These are phyloP conservation scores for Spencermartinsiella ligniputridi DNA, from an alignment of 1,139 yeast species.

Conservation along the genomic window DNA sequence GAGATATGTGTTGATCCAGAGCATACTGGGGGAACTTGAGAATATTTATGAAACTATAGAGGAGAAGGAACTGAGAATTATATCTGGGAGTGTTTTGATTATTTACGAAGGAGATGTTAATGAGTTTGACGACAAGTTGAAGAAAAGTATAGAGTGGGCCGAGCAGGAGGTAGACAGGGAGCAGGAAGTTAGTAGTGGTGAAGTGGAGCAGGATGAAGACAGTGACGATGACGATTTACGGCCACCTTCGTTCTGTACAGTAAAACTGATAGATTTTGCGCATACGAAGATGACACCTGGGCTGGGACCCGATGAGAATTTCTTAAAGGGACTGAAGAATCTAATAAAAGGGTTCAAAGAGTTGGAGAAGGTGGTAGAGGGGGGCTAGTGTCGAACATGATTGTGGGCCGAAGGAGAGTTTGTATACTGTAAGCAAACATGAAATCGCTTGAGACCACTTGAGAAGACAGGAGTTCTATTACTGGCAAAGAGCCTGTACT, in stretches of 20 bases:
- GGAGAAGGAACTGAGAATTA: slow-evolving; percentile 58
- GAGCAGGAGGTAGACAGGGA: slow-evolving; percentile 27
- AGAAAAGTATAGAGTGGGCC: slow-evolving; percentile 17
- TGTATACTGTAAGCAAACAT: too few relatives aligned
- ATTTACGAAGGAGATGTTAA: slow-evolving; percentile 63
- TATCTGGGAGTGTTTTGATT: slow-evolving; percentile 71
- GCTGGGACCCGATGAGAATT: slow-evolving; percentile 66
- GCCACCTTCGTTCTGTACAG: slow-evolving; percentile 43
- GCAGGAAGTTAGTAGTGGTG: slow-evolving; percentile 15
- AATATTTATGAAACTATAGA: slow-evolving; percentile 60
- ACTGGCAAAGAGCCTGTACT: too few relatives aligned
- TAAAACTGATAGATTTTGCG: slow-evolving; percentile 83
- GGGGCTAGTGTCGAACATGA: too few relatives aligned
- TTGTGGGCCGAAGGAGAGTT: too few relatives aligned
- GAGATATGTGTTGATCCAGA: slow-evolving; percentile 31
- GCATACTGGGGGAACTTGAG: slow-evolving; percentile 55
- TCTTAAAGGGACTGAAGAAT: slow-evolving; percentile 62
- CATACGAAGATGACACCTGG: slow-evolving; percentile 67
- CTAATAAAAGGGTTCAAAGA: slow-evolving; percentile 44
- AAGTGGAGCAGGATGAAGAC: slow-evolving; percentile 26
- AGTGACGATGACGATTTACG: slow-evolving; percentile 27
- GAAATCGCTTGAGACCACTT: too few relatives aligned
- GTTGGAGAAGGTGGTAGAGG: slow-evolving; percentile 12
- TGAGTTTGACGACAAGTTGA: slow-evolving; percentile 29
- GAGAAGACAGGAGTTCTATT: too few relatives aligned